These are phyloP conservation scores for Thecaphora frezii DNA, from an alignment of 1,284 basidiomycete species.

Conservation along the genomic window DNA sequence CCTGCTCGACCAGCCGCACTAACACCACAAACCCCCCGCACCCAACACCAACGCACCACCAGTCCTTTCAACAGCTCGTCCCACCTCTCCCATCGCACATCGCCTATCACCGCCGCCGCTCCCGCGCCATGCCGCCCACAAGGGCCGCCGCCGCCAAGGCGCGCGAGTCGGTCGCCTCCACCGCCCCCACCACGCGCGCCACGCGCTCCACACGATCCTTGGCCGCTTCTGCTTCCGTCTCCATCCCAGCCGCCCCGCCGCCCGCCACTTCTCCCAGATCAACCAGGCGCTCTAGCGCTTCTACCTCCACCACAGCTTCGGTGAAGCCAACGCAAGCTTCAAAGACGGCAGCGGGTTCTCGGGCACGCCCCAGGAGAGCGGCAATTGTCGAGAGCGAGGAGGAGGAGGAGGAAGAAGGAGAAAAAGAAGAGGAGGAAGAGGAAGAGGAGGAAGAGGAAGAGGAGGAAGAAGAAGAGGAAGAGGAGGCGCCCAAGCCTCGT, in stretches of 20 bases:
- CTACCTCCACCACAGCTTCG: not conserved
- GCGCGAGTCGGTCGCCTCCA: constrained; percentile 28
- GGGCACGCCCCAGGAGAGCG: constrained; percentile 17
- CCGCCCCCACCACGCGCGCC: constrained; percentile 9
- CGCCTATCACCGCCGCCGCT: no score
- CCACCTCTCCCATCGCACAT: no score
- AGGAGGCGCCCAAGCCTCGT: constrained; percentile 15
- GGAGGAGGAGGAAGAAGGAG: constrained; percentile 6
- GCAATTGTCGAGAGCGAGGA: constrained; percentile 1
- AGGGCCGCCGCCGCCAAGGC: constrained; percentile 29
- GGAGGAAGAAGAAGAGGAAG: constrained; percentile 11
- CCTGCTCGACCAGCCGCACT: no score
- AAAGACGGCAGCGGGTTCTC: constrained; percentile 9
- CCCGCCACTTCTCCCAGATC: constrained; percentile 9
- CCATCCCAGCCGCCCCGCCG: constrained; percentile 3
- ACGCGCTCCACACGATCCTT: constrained; percentile 10
- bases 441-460: constrained; percentile 12
- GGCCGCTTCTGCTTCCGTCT: constrained; percentile 3
- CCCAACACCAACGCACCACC: no score
- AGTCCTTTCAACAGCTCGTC: no score
- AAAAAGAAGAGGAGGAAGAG: constrained; percentile 6
- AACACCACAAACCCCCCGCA: no score
- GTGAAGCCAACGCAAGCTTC: no score
- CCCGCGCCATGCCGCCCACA: constrained; percentile 17
- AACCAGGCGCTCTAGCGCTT: not conserved